These are phyloP conservation scores for Naegleria fowleri DNA, from an alignment of 208 protist species.

Conservation along the genomic window DNA sequence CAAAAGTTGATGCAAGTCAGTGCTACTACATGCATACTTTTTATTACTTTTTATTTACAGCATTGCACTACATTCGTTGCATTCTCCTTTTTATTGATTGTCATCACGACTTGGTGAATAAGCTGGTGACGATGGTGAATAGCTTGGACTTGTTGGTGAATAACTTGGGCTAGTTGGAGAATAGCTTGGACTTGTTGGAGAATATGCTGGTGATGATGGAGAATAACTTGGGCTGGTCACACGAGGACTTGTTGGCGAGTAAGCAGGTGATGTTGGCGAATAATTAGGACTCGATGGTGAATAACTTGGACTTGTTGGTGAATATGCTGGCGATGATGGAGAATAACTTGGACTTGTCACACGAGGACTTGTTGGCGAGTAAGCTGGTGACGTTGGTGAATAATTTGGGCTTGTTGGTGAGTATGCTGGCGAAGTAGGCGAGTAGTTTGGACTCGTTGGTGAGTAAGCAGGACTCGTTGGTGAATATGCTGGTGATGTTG, in stretches of 20 bases:
- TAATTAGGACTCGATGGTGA: constrained; percentile 57
- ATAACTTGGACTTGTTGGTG: constrained; percentile 55
- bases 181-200: constrained; percentile 57
- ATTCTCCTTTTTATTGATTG: not conserved
- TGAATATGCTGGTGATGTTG: constrained; percentile 60
- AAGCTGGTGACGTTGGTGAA: constrained; percentile 49
- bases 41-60: too few relatives aligned
- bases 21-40: too few relatives aligned
- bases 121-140: constrained; percentile 55
- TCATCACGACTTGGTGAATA: constrained; percentile 49
- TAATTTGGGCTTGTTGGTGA: constrained; percentile 53
- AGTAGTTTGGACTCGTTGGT: constrained; percentile 58
- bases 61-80: not conserved
- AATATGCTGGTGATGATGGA: constrained; percentile 59
- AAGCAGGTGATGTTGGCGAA: constrained; percentile 60
- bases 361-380: constrained; percentile 54
- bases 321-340: constrained; percentile 59
- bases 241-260: constrained; percentile 57
- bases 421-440: constrained; percentile 55
- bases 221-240: constrained; percentile 57
- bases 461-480: constrained; percentile 59
- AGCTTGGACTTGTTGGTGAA: constrained; percentile 55
- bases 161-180: constrained; percentile 56
- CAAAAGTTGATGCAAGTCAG: too few relatives aligned
- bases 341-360: constrained; percentile 61